These are phyloP conservation scores for Pelargonium cotyledonis DNA, from an alignment of 441 rosid species.

Conservation along the genomic window DNA sequence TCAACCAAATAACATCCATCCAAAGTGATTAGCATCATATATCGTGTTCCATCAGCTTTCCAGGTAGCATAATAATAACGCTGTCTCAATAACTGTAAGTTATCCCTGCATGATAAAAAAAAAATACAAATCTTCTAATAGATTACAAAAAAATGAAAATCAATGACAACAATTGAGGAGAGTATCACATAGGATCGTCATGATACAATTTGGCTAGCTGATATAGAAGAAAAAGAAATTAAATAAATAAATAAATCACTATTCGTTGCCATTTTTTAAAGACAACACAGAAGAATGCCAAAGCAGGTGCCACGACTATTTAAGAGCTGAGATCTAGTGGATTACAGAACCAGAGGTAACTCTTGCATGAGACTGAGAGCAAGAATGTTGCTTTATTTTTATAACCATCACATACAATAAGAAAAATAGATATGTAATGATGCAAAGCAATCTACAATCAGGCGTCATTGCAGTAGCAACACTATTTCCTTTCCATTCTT, in stretches of 20 bases:
- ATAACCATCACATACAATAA: neutral
- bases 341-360: neutral
- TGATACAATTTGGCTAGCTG: neutral
- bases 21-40: conserved; percentile 85
- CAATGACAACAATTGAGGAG: neutral
- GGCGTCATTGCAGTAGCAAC: neutral
- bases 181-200: neutral
- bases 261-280: no score
- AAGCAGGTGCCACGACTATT: neutral
- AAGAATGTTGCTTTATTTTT: neutral
- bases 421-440: neutral
- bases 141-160: neutral
- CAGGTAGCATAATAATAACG: conserved; percentile 98
- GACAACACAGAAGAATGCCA: no score
- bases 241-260: neutral
- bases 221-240: neutral
- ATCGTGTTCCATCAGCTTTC: conserved; percentile 99
- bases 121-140: neutral
- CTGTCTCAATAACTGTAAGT: conserved; percentile 87
- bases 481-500: neutral
- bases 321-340: neutral
- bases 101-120: conserved; percentile 52
- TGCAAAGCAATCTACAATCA: no score
- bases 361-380: neutral
- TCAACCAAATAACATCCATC: conserved; percentile 94